Base-by-base conservation (phyloP, 2,329 filamentous ascomycete genomes). In the Bipolaris bicolor region DNA sequence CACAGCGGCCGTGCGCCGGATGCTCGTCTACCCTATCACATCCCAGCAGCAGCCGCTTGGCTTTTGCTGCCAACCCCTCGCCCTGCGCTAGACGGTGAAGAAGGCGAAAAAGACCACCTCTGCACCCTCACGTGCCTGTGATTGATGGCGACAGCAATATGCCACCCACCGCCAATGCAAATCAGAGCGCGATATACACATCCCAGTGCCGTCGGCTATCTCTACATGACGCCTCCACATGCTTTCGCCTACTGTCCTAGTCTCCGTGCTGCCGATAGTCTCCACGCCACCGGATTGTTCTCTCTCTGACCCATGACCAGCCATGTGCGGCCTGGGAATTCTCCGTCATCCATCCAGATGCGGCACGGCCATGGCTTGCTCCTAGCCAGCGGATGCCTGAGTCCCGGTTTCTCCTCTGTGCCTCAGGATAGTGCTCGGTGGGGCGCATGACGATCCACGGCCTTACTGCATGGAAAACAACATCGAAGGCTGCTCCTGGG, bases 311-410 rank as follows among this genome's bases (percentile, higher is more conserved):
- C 29, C 29, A 31, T 31, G 29, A 13, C 29, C 29, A 13, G 11
- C 10, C 29, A 31, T 31, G 29, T 31, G 29, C 29, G 29, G 29
- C 10, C 4, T 40, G 37, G 31, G 41, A 57, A 54, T 58, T 56
- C 55, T 61, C 52, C 60, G 52, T 31, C 31, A 41, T 39, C 31
- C 20, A 44, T 48, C 47, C 24, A 44, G 52, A 29, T 41, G 49
- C 50, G 53, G 60, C 60, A 55, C 54, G 54, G 57, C 29, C 34
- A 37, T 39, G 41, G 34, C 53, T 37, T 55, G 37, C 40, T 26
- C 22, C 13, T 61, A 52, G 62, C 65, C 69, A 60, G 63, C 71
- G 70, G 71, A 74, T 74, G 70, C 69, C 69, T 71, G 43, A 72
- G 65, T 69, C 63, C 68, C 71, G 70, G 69, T 66, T 63, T 65